Evolutionary conservation across 2,329 filamentous ascomycete species (phyloP).

Genomic region (Aspergillus quadricinctus): DNA sequence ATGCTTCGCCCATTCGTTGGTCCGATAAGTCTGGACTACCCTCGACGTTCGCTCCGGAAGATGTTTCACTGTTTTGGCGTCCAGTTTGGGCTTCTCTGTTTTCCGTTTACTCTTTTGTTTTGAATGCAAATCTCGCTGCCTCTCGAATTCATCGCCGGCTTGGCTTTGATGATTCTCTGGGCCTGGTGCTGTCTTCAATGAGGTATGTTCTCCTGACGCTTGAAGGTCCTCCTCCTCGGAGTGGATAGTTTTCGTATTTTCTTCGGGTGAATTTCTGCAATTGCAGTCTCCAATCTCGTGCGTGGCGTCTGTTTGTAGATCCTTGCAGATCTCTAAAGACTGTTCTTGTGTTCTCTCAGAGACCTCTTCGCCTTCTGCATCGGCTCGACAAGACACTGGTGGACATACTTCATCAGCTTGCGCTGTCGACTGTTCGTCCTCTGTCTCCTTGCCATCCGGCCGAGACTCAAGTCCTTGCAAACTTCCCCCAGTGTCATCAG

Average conservation of each 20-base stretch:
- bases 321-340: background rate
- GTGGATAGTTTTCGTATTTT: background rate
- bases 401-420: background rate
- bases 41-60: slow-evolving; percentile 70
- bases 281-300: background rate
- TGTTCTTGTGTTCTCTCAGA: background rate
- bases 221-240: background rate
- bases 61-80: slow-evolving; percentile 44
- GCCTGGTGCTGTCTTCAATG: background rate
- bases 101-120: slow-evolving; percentile 5
- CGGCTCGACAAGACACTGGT: background rate
- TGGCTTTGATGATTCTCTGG: background rate
- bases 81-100: slow-evolving; percentile 24
- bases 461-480: background rate
- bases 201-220: background rate
- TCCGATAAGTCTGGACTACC: slow-evolving; percentile 77
- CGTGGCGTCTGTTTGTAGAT: background rate
- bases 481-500: background rate
- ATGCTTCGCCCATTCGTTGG: slow-evolving; percentile 95
- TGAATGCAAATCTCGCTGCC: slow-evolving; percentile 1
- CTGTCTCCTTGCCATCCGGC: background rate
- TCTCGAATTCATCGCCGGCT: background rate
- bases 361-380: background rate
- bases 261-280: background rate
- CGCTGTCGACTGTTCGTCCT: background rate